phyloP scores from a whole-genome alignment of 495 filamentous ascomycete genomes.

The Xylaria bambusicola region DNA sequence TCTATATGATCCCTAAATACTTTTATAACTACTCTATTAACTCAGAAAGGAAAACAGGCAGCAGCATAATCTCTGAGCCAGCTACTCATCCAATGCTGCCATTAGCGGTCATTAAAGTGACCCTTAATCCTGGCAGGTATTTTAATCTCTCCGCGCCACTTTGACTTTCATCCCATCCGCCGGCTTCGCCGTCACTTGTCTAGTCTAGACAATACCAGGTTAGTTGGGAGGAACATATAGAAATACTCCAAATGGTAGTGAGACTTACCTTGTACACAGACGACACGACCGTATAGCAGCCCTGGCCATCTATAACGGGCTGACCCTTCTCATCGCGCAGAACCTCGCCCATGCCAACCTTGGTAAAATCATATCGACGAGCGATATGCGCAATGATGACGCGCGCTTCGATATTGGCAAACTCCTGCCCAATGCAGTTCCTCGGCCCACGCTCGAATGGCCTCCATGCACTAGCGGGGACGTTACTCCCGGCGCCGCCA shows the following conservation, averaged over 20 bases:
- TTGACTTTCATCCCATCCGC: slow-evolving; percentile 35
- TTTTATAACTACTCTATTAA: too few species aligned
- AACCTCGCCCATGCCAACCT: slow-evolving; percentile 35
- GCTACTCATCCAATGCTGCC: too few species aligned
- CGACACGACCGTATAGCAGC: slow-evolving; percentile 30
- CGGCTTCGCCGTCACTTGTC: slow-evolving; percentile 36
- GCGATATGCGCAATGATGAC: slow-evolving; percentile 21
- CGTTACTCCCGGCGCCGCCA: not conserved
- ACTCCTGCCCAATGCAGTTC: slow-evolving; percentile 49
- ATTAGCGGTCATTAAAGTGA: too few species aligned
- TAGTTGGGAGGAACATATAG: not conserved
- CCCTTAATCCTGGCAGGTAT: too few species aligned
- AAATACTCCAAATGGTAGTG: not conserved
- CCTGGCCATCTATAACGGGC: slow-evolving; percentile 27
- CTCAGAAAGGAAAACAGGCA: too few species aligned
- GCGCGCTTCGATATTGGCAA: slow-evolving; percentile 27
- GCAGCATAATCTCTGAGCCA: too few species aligned
- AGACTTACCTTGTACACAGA: slow-evolving; percentile 39
- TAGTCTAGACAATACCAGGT: slow-evolving; percentile 18
- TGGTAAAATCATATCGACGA: slow-evolving; percentile 30
- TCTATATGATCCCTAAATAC: too few species aligned
- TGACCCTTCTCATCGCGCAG: slow-evolving; percentile 20
- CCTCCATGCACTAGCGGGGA: slow-evolving; percentile 33
- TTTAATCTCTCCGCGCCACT: too few species aligned
- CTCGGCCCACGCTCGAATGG: slow-evolving; percentile 49